Percentiles rank a stretch among this genome's conserved stretches.
These are phyloP conservation scores for Citrus sinensis DNA, from an alignment of 345 rosid genomes.

Conservation along the genomic window DVS_A1.0 CM039164.1:5374001-5374500, in stretches of 20 bases:
- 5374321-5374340: neutral
- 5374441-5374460: neutral
- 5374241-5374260: no score
- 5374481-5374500: constrained; percentile 3
- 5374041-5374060: neutral
- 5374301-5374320: constrained; percentile 5
- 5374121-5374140: no score
- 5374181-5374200: no score
- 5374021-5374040: constrained; percentile 44
- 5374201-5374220: no score
- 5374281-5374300: constrained; percentile 8
- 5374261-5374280: neutral
- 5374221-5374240: no score
- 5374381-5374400: neutral
- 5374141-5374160: no score
- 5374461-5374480: neutral
- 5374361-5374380: neutral
- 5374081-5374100: no score
- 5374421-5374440: neutral
- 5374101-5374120: no score
- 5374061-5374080: no score
- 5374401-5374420: neutral
- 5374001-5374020: constrained; percentile 79
- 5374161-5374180: no score
- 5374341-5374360: neutral